A percentile compares a stretch with the other conserved stretches of the same genome.
Conservation (phyloP, 805 yeast genomes). For the Lachancea lanzarotensis region DNA sequence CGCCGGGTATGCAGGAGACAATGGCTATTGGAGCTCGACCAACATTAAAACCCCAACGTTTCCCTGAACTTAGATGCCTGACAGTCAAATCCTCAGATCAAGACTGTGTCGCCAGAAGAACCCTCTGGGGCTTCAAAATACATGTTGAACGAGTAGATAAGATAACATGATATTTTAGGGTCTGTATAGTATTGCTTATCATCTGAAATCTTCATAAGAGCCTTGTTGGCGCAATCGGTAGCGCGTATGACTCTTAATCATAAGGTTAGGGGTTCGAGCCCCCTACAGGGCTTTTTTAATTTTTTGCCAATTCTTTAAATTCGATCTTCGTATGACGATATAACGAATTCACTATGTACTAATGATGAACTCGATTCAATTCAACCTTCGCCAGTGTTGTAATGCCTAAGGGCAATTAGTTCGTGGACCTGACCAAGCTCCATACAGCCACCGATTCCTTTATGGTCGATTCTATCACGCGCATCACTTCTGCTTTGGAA, state of each 20-base stretch:
- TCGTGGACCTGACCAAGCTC: not conserved
- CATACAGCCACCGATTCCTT: not conserved
- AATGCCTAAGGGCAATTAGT: not conserved
- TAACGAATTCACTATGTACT: not conserved
- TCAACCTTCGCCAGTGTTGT: too few species aligned
- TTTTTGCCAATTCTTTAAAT: not conserved
- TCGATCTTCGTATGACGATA: not conserved
- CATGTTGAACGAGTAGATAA: too few species aligned
- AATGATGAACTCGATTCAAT: not conserved
- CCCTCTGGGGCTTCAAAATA: too few species aligned
- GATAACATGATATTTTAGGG: not conserved
- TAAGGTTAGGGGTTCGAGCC: slow-evolving; percentile 18
- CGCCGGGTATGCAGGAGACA: too few species aligned
- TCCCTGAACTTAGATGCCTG: too few species aligned
- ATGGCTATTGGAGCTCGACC: too few species aligned
- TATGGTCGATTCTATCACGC: slow-evolving; percentile 54
- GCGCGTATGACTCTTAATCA: slow-evolving; percentile 18
- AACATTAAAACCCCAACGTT: too few species aligned
- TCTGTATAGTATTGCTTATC: not conserved
- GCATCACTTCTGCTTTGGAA: slow-evolving; percentile 66
- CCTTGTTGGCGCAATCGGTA: slow-evolving; percentile 18
- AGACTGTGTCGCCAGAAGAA: too few species aligned
- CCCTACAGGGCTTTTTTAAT: slow-evolving; percentile 13
- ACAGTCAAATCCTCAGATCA: too few species aligned
- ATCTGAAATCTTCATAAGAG: not conserved